Base-by-base conservation (phyloP, 495 filamentous ascomycete species). In the Pyronema domesticum region DNA sequence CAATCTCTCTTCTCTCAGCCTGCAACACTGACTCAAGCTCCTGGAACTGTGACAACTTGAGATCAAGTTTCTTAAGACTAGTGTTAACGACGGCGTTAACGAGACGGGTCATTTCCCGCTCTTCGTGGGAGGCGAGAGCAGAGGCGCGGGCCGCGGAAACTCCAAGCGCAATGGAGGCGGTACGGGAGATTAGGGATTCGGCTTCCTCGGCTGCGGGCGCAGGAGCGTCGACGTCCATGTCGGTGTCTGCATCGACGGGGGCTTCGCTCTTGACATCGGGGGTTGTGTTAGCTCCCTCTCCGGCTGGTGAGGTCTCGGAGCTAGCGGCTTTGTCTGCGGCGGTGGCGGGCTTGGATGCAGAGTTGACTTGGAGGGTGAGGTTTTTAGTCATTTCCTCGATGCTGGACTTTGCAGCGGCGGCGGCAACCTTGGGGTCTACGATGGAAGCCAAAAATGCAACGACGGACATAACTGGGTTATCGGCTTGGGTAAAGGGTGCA, bases 401-500 rank as follows among this genome's bases (percentile, higher is more conserved):
- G 33, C 82, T 86, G 51, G 81, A 83, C 55, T 82, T 84, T 6
- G 89, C 88, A 0, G 89, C 86, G 0, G 87, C 88, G 0, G 89
- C 89, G 10, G 89, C 86, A 53, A 89, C 83, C 51, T 80, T 77
- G 2, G 89, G 87, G 59, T 95, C 87, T 0, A 85, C 82, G 56
- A 95, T 82, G 57, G 83, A 79, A 43, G 87, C 89, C 1, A 96
- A 75, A 72, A 94, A 96, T 51, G 84, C 83, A 37, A 98, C 81
- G 19, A 96, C 91, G 34, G 86, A 93, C 73, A 98, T 80, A 46
- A 95, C 85, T 1, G 91, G 88, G 70, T 96, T 98, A 64, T 98
- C 93, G 1, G 80, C 77, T 61, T 89, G 83, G 60, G 73, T 83
- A 69, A 96, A 86, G 0, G 91, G 91, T 7, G 91, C 76, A 37